Conservation (phyloP, 176 grass and related monocot genomes). For the Dendrocalamus sinicus region DNA sequence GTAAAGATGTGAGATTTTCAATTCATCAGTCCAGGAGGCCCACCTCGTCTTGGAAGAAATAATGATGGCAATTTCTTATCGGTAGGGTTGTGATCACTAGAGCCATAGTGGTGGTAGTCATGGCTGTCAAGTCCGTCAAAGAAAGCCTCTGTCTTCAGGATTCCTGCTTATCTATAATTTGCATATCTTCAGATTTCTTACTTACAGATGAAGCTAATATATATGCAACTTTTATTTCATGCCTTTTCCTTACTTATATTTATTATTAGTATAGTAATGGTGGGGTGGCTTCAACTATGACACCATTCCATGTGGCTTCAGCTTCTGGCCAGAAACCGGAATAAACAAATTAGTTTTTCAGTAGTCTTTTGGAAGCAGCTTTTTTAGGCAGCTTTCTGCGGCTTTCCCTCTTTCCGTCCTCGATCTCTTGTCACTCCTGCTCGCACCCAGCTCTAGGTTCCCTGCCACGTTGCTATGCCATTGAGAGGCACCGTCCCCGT, state of each 20-base stretch:
- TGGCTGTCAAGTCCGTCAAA: slow-evolving; percentile 55
- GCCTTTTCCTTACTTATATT: background rate
- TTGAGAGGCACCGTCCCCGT: too few species aligned
- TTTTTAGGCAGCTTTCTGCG: too few species aligned
- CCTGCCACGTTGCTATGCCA: too few species aligned
- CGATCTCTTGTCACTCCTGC: too few species aligned
- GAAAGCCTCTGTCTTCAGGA: slow-evolving; percentile 25
- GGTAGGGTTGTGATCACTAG: slow-evolving; percentile 47
- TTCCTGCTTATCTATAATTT: slow-evolving; percentile 50
- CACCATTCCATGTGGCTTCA: too few species aligned
- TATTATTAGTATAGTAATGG: background rate
- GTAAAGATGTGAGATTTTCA: background rate
- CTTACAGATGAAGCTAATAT: slow-evolving; percentile 44
- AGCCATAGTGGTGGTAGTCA: slow-evolving; percentile 46
- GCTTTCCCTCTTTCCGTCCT: too few species aligned
- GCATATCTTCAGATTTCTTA: slow-evolving; percentile 44
- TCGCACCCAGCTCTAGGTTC: too few species aligned
- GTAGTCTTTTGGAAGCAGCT: too few species aligned
- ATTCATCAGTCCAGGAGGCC: slow-evolving; percentile 9
- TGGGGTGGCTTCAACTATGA: background rate
- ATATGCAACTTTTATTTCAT: background rate
- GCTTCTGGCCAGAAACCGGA: too few species aligned
- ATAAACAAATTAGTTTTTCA: too few species aligned
- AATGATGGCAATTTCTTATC: slow-evolving; percentile 41
- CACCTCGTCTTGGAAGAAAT: slow-evolving; percentile 36